phyloP scores from a whole-genome alignment of 164 flowering plant species.

The Stephania yunnanensis region DNA sequence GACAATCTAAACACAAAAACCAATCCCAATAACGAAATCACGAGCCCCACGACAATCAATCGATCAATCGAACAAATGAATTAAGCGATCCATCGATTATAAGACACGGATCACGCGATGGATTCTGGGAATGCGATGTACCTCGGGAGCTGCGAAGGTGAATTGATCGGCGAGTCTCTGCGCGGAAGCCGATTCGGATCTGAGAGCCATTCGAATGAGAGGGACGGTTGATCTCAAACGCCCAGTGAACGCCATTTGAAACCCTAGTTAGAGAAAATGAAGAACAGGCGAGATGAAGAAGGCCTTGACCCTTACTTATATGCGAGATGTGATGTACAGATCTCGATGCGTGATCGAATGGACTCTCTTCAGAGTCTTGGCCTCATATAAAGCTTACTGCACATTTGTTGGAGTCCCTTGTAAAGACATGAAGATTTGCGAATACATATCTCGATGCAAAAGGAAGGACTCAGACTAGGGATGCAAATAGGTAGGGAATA shows the following conservation, averaged over 20 bases:
- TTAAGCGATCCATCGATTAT: not conserved
- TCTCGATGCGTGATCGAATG: no score
- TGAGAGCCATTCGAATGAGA: constrained; percentile 9
- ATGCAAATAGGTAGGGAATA: no score
- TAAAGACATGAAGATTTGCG: no score
- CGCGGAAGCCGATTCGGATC: not conserved
- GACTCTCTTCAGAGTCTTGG: no score
- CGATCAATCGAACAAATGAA: not conserved
- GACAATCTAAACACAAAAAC: no score
- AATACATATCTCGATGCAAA: no score
- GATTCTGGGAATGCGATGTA: not conserved
- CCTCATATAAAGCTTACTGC: no score
- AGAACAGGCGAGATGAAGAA: no score
- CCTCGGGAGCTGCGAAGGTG: not conserved
- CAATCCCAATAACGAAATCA: not conserved
- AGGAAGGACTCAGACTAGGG: no score
- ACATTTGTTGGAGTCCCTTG: no score
- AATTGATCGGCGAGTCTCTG: not conserved
- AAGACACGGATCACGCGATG: not conserved
- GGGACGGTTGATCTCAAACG: constrained; percentile 11
- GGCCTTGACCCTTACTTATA: no score
- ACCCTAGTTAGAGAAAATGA: not conserved
- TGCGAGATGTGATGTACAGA: no score
- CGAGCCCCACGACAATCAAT: not conserved
- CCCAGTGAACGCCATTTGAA: constrained; percentile 14